Base-by-base conservation (phyloP, 805 yeast genomes). In the Yamadazyma kitorensis region DNA sequence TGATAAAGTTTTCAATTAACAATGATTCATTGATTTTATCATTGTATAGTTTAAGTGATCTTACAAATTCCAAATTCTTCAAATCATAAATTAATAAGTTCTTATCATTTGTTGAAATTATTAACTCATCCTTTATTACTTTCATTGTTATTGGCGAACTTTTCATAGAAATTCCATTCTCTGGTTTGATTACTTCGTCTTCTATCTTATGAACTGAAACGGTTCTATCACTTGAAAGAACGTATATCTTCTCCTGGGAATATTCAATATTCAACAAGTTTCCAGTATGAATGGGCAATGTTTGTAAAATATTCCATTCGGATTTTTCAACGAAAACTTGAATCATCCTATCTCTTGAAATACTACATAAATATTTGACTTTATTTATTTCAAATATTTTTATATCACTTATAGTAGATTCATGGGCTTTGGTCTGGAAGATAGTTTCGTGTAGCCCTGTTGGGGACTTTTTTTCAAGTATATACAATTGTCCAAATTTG, bases 151-250 rank as follows among this genome's bases (percentile, higher is more conserved):
- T 47, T 0, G 84, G 81, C 3, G 82, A 63, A 5, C 69, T 61
- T 40, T 76, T 78, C 16, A 74, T 54, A 0, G 79, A 55, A 6
- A 81, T 56, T 0, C 72, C 61, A 45, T 74, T 76, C 18, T 72
- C 74, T 8, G 28, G 22, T 17, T 23, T 27, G 22, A 55, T 34
- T 59, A 41, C 15, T 34, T 35, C 32, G 1, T 38, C 53, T 3
- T 45, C 54, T 17, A 70, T 47, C 29, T 54, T 60, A 52, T 80
- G 84, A 4, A 80, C 52, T 0, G 83, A 70, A 0, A 81, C 50
- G 0, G 81, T 73, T 40, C 86, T 57, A 52, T 82, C 87, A 1
- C 80, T 65, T 0, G 87, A 79, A 29, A 80, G 70, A 2, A 76
- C 78, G 36, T 64, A 67, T 3, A 80, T 47, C 34, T 55, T 48